These are phyloP conservation scores for Maudiozyma bulderi DNA, from an alignment of 805 yeast species.

Conservation along the genomic window DNA sequence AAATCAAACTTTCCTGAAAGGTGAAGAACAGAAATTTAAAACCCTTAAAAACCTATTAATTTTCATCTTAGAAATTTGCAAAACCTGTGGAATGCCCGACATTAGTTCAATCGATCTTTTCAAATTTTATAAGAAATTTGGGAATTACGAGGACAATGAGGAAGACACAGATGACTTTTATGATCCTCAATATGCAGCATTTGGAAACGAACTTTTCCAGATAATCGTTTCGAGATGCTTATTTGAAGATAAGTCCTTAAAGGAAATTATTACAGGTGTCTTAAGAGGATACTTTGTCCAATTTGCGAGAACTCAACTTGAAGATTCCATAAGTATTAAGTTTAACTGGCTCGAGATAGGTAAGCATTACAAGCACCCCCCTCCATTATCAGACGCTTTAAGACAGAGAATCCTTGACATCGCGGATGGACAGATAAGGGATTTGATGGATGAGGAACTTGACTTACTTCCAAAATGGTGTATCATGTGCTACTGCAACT, in stretches of 20 bases:
- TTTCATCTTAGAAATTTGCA: slow-evolving; percentile 17
- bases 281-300: neutral
- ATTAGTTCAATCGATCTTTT: no score
- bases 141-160: neutral
- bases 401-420: neutral
- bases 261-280: slow-evolving; percentile 11
- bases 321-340: no score
- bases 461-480: no score
- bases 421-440: neutral
- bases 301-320: no score
- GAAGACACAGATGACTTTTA: neutral
- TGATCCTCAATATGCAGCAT: neutral
- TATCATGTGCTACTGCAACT: neutral
- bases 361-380: no score
- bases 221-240: slow-evolving; percentile 19
- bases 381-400: no score
- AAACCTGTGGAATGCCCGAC: slow-evolving; percentile 16
- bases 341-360: no score
- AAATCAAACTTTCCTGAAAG: slow-evolving; percentile 25
- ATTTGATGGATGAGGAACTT: no score
- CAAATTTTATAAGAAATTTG: no score
- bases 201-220: slow-evolving; percentile 22
- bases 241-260: slow-evolving; percentile 13
- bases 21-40: slow-evolving; percentile 33
- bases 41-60: slow-evolving; percentile 27